phyloP scores from a whole-genome alignment of 495 filamentous ascomycete genomes.

The Penicillium herquei region DNA sequence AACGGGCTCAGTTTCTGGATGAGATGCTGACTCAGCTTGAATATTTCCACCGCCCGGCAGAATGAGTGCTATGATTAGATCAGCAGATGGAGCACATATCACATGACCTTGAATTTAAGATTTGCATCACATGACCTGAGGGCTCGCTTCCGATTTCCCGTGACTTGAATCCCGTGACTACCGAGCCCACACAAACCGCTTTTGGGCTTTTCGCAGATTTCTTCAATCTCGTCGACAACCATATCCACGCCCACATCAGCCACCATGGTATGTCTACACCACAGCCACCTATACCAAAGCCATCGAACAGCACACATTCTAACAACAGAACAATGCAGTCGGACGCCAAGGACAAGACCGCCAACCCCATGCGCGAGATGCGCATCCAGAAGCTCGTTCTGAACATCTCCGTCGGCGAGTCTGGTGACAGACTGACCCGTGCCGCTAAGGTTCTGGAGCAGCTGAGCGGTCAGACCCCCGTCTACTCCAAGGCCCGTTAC shows the following conservation, averaged over 20 bases:
- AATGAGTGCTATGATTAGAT: neutral
- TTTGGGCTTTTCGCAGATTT: slow-evolving; percentile 39
- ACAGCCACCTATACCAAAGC: slow-evolving; percentile 6
- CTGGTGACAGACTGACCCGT: slow-evolving; percentile 99
- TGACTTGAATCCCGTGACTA: slow-evolving; percentile 23
- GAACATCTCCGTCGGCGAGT: slow-evolving; percentile 99
- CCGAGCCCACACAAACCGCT: slow-evolving; percentile 42
- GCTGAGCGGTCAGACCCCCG: slow-evolving; percentile 98
- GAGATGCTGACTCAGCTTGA: slow-evolving; percentile 15
- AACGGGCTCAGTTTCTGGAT: slow-evolving; percentile 22
- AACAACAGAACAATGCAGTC: slow-evolving; percentile 43
- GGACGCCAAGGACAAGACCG: slow-evolving; percentile 72
- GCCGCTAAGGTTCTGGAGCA: slow-evolving; percentile 99
- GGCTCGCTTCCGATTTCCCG: slow-evolving; percentile 41
- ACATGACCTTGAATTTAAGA: neutral
- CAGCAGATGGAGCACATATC: neutral
- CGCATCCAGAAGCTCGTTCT: slow-evolving; percentile 99
- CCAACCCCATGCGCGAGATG: slow-evolving; percentile 99
- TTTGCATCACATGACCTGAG: slow-evolving; percentile 1
- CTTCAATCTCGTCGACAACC: slow-evolving; percentile 44
- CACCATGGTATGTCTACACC: slow-evolving; percentile 47
- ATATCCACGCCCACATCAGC: slow-evolving; percentile 43
- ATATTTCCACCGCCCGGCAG: slow-evolving; percentile 2
- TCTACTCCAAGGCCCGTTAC: slow-evolving; percentile 99
- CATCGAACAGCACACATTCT: slow-evolving; percentile 17